Conservation (phyloP, 495 filamentous ascomycete genomes). For the Cercophora scortea region DNA sequence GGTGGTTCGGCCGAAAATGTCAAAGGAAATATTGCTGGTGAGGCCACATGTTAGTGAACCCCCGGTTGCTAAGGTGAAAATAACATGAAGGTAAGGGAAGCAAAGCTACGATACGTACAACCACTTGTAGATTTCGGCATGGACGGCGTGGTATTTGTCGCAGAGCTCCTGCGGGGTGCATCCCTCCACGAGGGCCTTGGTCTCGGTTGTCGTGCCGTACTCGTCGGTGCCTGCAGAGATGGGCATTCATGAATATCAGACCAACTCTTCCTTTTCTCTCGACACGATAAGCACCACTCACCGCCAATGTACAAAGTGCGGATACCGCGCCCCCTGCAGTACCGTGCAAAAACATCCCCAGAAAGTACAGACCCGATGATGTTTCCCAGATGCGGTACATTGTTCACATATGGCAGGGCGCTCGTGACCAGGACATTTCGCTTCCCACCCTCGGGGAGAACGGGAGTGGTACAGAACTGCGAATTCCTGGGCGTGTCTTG, state of each 20-base stretch:
- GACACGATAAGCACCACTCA: not conserved
- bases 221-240: slow-evolving; percentile 1
- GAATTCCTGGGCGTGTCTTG: too few relatives aligned
- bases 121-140: slow-evolving; percentile 75
- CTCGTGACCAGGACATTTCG: slow-evolving; percentile 48
- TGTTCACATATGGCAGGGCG: slow-evolving; percentile 80
- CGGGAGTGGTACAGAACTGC: not conserved
- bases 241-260: not conserved
- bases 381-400: slow-evolving; percentile 87
- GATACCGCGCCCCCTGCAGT: slow-evolving; percentile 26
- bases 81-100: too few relatives aligned
- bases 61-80: too few relatives aligned
- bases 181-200: slow-evolving; percentile 50
- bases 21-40: slow-evolving; percentile 59
- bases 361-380: slow-evolving; percentile 62
- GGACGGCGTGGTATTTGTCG: slow-evolving; percentile 71
- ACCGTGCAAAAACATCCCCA: slow-evolving; percentile 56
- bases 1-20: slow-evolving; percentile 76
- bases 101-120: too few relatives aligned
- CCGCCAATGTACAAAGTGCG: slow-evolving; percentile 49
- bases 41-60: too few relatives aligned
- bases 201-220: slow-evolving; percentile 73
- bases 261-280: not conserved
- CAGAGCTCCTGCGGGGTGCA: slow-evolving; percentile 61
- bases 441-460: slow-evolving; percentile 36